These are phyloP conservation scores for Hygrocybe coccinea DNA, from an alignment of 768 basidiomycete species.

Conservation along the genomic window DNA sequence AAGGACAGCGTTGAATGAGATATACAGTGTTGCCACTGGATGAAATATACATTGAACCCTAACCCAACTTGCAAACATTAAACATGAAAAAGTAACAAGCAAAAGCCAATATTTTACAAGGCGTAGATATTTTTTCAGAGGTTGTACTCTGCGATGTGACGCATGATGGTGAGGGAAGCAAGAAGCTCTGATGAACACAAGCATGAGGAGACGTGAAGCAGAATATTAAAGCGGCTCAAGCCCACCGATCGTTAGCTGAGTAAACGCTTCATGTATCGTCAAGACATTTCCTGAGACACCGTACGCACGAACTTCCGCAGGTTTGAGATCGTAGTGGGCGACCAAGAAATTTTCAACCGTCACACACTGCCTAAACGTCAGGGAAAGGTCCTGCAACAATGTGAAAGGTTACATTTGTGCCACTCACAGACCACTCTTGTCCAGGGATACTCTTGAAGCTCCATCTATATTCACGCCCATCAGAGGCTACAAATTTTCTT, in stretches of 20 bases:
- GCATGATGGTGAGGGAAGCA: constrained; percentile 59
- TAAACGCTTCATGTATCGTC: constrained; percentile 42
- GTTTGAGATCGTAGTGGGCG: constrained; percentile 25
- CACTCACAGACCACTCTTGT: constrained; percentile 76
- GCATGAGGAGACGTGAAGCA: constrained; percentile 1
- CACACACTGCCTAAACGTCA: constrained; percentile 41
- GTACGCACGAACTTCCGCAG: constrained; percentile 39
- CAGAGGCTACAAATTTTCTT: constrained; percentile 62
- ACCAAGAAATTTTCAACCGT: constrained; percentile 39
- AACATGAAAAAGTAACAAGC: too few species aligned
- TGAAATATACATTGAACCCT: too few species aligned
- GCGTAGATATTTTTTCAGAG: constrained; percentile 22
- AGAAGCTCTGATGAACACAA: constrained; percentile 43
- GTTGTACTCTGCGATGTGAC: constrained; percentile 51
- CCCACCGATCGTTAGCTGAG: constrained; percentile 34
- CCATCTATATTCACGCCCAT: constrained; percentile 72
- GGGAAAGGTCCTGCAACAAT: constrained; percentile 3
- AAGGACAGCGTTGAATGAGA: too few species aligned
- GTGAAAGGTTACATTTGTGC: constrained; percentile 6
- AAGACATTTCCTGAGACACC: constrained; percentile 47
- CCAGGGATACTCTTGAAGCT: constrained; percentile 47
- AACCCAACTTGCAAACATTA: too few species aligned
- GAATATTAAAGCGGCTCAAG: constrained; percentile 25
- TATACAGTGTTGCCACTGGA: too few species aligned
- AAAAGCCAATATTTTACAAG: not conserved